Evolutionary conservation across 2,329 filamentous ascomycete genomes (phyloP).

Genomic region (Botryotinia calthae): DNA sequence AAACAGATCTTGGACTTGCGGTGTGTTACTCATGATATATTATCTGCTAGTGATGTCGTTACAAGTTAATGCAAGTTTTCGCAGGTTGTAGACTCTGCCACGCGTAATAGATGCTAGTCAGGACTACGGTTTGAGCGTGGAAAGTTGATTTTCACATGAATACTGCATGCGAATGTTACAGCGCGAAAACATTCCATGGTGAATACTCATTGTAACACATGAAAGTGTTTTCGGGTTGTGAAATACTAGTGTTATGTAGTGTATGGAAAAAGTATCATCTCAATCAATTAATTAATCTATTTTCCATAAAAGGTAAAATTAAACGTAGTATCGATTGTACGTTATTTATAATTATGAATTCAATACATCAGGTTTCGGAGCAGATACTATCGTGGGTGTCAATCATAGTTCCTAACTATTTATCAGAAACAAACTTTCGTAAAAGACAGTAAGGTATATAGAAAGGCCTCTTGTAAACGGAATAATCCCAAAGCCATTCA

Average conservation of each 20-base stretch:
- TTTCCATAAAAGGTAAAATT: neutral
- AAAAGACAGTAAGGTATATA: neutral
- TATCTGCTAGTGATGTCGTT: neutral
- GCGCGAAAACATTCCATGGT: neutral
- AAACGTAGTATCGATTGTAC: neutral
- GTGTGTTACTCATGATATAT: neutral
- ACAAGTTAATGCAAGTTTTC: neutral
- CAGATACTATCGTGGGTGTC: neutral
- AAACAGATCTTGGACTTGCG: neutral
- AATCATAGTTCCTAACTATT: neutral
- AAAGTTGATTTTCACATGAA: neutral
- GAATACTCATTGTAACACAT: neutral
- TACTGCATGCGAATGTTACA: neutral
- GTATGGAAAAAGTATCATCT: neutral
- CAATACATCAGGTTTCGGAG: neutral
- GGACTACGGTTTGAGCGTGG: neutral
- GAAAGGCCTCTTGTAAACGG: neutral
- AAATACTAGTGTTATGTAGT: neutral
- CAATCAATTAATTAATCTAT: neutral
- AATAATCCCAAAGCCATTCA: neutral
- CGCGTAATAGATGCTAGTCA: neutral
- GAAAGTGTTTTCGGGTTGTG: neutral
- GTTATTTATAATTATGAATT: neutral
- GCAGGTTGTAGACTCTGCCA: neutral
- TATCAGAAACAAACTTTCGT: neutral